These are phyloP conservation scores for Naumovozyma castellii DNA, from an alignment of 805 yeast genomes.

Conservation along the genomic window DNA sequence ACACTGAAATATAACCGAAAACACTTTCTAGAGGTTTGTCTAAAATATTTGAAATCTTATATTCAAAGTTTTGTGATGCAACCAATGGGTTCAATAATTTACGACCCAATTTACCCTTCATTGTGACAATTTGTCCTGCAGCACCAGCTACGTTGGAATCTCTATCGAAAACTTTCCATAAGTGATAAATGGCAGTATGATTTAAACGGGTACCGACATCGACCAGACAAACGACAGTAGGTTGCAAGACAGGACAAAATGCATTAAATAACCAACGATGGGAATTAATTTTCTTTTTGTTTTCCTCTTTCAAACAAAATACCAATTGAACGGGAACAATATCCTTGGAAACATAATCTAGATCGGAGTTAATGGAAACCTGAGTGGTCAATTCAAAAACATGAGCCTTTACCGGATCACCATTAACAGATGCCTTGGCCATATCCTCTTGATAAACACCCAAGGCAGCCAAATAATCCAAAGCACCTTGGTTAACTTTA, in stretches of 20 bases:
- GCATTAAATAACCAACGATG: slow-evolving; percentile 98
- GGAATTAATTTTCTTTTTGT: slow-evolving; percentile 89
- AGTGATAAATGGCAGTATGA: slow-evolving; percentile 73
- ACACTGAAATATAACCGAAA: slow-evolving; percentile 86
- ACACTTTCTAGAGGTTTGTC: slow-evolving; percentile 90
- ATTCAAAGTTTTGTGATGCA: slow-evolving; percentile 93
- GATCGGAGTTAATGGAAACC: slow-evolving; percentile 78
- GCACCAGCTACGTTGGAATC: slow-evolving; percentile 98
- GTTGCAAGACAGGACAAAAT: slow-evolving; percentile 82
- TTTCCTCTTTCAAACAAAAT: slow-evolving; percentile 86
- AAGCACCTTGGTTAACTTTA: slow-evolving; percentile 72
- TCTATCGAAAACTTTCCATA: slow-evolving; percentile 95
- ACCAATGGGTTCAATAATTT: slow-evolving; percentile 83
- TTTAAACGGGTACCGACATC: slow-evolving; percentile 99
- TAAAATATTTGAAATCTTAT: slow-evolving; percentile 90
- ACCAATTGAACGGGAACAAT: slow-evolving; percentile 90
- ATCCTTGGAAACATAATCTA: slow-evolving; percentile 83
- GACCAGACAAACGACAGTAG: slow-evolving; percentile 77
- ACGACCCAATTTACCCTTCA: slow-evolving; percentile 82
- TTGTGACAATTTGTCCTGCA: slow-evolving; percentile 93
- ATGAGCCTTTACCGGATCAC: slow-evolving; percentile 86
- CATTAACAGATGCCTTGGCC: slow-evolving; percentile 89
- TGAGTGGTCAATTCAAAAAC: slow-evolving; percentile 94
- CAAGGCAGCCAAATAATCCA: slow-evolving; percentile 84
- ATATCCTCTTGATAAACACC: slow-evolving; percentile 97